A percentile compares a stretch with the other conserved stretches of the same genome.
phyloP scores from a whole-genome alignment of 495 filamentous ascomycete species.

The Amniculicola lignicola region DNA sequence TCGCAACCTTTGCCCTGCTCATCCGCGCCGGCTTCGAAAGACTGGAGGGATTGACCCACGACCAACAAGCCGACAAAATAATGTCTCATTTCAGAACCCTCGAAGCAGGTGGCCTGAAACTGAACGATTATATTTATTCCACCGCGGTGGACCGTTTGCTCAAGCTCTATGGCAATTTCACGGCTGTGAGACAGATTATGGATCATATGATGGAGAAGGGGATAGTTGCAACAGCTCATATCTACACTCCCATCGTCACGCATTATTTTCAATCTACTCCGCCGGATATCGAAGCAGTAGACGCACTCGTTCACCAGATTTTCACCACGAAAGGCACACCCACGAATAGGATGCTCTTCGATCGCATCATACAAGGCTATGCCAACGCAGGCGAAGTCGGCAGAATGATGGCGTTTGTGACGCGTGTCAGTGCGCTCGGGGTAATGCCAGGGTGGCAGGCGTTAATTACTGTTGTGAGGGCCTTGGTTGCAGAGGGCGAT shows the following conservation, averaged over 20 bases:
- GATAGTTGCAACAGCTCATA: conserved; percentile 53
- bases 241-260: conserved; percentile 70
- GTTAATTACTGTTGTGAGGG: conserved; percentile 47
- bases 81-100: conserved; percentile 51
- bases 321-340: conserved; percentile 38
- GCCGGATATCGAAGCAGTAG: conserved; percentile 57
- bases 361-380: conserved; percentile 65
- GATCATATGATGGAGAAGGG: conserved; percentile 54
- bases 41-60: conserved; percentile 27
- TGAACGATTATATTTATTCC: conserved; percentile 58
- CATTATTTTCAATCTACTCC: conserved; percentile 58
- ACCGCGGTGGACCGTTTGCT: conserved; percentile 64
- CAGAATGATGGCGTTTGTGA: conserved; percentile 52
- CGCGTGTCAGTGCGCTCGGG: conserved; percentile 44
- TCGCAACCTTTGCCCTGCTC: conserved; percentile 55
- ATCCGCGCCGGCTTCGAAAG: conserved; percentile 47
- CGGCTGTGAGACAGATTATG: conserved; percentile 58
- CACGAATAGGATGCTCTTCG: conserved; percentile 63
- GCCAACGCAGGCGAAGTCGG: conserved; percentile 47
- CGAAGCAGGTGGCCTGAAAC: conserved; percentile 50
- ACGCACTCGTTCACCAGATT: conserved; percentile 50
- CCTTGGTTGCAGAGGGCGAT: conserved; percentile 47
- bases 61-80: conserved; percentile 43
- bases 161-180: conserved; percentile 42
- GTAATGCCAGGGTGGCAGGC: conserved; percentile 46